Evolutionary conservation across 2,329 filamentous ascomycete genomes (phyloP).

Genomic region (Chalaropsis thielavioides): DNA sequence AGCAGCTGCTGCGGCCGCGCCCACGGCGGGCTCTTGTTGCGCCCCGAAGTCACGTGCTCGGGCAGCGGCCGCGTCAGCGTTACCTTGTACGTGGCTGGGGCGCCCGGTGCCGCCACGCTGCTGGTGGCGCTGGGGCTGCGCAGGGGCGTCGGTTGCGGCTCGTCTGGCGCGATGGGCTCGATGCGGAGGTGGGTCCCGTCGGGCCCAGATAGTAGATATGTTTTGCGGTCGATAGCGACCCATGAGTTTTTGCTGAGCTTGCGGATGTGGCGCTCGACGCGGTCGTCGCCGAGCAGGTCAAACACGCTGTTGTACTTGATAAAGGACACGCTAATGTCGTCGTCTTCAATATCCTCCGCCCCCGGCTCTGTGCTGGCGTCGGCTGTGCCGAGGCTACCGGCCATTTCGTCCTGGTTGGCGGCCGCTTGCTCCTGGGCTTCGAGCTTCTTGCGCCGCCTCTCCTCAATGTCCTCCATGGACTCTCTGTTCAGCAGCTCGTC

Average conservation of each 20-base stretch:
- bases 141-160: conserved; percentile 51
- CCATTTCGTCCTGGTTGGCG: conserved; percentile 6
- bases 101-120: background rate
- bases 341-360: background rate
- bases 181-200: conserved; percentile 48
- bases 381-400: background rate
- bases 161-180: conserved; percentile 22
- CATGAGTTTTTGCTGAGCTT: conserved; percentile 62
- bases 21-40: background rate
- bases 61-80: background rate
- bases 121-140: conserved; percentile 23
- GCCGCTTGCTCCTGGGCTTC: conserved; percentile 32
- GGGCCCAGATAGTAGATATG: conserved; percentile 55
- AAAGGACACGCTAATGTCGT: conserved; percentile 46
- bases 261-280: conserved; percentile 64
- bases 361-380: no score
- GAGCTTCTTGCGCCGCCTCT: conserved; percentile 24
- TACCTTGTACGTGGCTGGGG: background rate
- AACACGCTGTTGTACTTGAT: conserved; percentile 87
- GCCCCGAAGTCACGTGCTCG: background rate
- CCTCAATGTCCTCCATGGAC: conserved; percentile 45
- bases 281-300: conserved; percentile 73
- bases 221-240: conserved; percentile 60
- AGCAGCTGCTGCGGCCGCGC: conserved; percentile 55
- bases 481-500: conserved; percentile 57